phyloP scores from a whole-genome alignment of 345 rosid species.

The Acer campestre region DNA sequence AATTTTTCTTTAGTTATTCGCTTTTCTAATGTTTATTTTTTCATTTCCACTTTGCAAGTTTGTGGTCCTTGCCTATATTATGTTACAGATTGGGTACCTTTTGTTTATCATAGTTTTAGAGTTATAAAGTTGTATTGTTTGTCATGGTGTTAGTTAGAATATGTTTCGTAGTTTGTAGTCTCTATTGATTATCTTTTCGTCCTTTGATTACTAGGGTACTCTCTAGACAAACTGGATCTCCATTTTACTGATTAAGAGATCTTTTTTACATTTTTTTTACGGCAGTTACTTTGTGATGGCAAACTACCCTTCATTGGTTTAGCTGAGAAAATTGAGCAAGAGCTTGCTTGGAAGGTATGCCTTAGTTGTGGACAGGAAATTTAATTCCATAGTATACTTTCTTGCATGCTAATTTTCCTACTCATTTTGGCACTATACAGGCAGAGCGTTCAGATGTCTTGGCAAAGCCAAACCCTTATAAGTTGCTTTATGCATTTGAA shows the following conservation, averaged over 20 bases:
- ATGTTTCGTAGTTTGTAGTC: background rate
- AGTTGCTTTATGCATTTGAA: conserved; percentile 94
- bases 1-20: conserved; percentile 6
- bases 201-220: background rate
- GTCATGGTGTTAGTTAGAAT: no score
- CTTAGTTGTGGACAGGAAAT: conserved; percentile 22
- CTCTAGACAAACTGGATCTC: background rate
- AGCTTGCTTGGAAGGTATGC: conserved; percentile 95
- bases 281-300: conserved; percentile 82
- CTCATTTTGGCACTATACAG: conserved; percentile 41
- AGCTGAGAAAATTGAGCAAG: conserved; percentile 84
- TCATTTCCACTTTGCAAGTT: background rate
- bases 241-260: background rate
- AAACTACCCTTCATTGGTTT: conserved; percentile 86
- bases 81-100: background rate
- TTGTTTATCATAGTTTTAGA: background rate
- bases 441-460: conserved; percentile 79
- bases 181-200: background rate
- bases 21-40: background rate
- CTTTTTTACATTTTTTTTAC: conserved; percentile 16
- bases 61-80: background rate
- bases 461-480: conserved; percentile 80
- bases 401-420: conserved; percentile 12
- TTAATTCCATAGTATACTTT: conserved; percentile 11
- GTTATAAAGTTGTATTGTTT: background rate